Evolutionary conservation across 768 basidiomycete species (phyloP).

Genomic region (Agaricus subrufescens): DNA sequence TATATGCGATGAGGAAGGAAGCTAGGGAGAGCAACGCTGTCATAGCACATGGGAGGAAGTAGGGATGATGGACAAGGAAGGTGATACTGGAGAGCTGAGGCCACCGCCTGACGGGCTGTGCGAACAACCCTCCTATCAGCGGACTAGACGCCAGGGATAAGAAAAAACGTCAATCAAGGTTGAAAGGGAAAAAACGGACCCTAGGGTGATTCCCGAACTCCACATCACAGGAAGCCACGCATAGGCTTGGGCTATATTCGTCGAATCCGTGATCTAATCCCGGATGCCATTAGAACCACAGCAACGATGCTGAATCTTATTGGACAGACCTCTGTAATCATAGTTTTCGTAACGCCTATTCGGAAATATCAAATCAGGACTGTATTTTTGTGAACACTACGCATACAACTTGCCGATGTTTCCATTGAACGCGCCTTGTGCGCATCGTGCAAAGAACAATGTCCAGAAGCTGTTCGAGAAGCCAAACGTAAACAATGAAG

Average conservation of each 20-base stretch:
- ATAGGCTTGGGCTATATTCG: constrained; percentile 23
- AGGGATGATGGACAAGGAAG: constrained; percentile 27
- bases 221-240: constrained; percentile 19
- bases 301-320: not conserved
- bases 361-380: not conserved
- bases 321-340: constrained; percentile 28
- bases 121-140: constrained; percentile 27
- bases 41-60: constrained; percentile 30
- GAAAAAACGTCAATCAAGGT: not conserved
- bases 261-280: constrained; percentile 23
- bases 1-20: constrained; percentile 16
- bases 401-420: constrained; percentile 19
- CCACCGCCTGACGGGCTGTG: constrained; percentile 23
- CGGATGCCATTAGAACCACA: not conserved
- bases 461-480: constrained; percentile 24
- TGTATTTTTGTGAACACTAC: not conserved
- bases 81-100: constrained; percentile 18
- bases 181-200: constrained; percentile 11
- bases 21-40: constrained; percentile 19
- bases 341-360: constrained; percentile 29
- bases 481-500: constrained; percentile 29
- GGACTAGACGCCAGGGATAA: constrained; percentile 13
- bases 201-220: constrained; percentile 19
- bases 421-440: constrained; percentile 28
- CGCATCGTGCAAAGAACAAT: constrained; percentile 18